These are phyloP conservation scores for Paramarasmius palmivorus DNA, from an alignment of 1,284 basidiomycete genomes.

Conservation along the genomic window DNA sequence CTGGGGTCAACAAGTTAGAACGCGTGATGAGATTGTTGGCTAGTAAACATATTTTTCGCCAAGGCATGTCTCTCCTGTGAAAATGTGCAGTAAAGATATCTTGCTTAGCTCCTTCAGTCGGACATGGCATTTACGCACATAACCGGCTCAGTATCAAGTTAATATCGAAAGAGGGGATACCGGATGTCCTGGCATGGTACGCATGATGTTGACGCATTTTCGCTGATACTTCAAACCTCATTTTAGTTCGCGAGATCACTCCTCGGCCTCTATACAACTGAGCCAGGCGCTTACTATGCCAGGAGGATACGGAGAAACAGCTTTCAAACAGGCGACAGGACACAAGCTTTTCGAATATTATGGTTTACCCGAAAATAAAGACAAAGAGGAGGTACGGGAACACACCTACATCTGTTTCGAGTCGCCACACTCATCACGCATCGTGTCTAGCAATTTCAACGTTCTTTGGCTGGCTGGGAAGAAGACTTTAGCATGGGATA, in stretches of 20 bases:
- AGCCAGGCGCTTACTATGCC: conserved; percentile 5
- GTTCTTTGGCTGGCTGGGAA: conserved; percentile 30
- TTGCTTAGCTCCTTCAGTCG: no score
- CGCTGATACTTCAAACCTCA: no score
- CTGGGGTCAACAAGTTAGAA: conserved; percentile 26
- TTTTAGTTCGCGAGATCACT: no score
- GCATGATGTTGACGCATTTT: no score
- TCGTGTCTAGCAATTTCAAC: conserved; percentile 21
- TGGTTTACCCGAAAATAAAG: not conserved
- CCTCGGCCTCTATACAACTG: conserved; percentile 12
- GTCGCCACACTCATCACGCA: no score
- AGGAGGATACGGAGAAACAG: conserved; percentile 4
- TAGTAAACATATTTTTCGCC: conserved; percentile 32
- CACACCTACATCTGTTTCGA: no score
- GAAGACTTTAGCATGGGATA: conserved; percentile 10
- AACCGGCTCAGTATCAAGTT: conserved; percentile 32
- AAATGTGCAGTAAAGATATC: no score
- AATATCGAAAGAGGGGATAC: conserved; percentile 18
- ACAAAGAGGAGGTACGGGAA: not conserved
- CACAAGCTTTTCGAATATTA: conserved; percentile 11
- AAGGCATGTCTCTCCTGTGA: conserved; percentile 22
- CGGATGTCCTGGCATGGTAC: no score
- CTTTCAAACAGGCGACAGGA: conserved; percentile 11
- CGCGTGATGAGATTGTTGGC: conserved; percentile 32
- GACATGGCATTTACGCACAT: conserved; percentile 29